Base-by-base conservation (phyloP, 371 early-diverging fungal species). In the Encephalitozoon cuniculi region DNA sequence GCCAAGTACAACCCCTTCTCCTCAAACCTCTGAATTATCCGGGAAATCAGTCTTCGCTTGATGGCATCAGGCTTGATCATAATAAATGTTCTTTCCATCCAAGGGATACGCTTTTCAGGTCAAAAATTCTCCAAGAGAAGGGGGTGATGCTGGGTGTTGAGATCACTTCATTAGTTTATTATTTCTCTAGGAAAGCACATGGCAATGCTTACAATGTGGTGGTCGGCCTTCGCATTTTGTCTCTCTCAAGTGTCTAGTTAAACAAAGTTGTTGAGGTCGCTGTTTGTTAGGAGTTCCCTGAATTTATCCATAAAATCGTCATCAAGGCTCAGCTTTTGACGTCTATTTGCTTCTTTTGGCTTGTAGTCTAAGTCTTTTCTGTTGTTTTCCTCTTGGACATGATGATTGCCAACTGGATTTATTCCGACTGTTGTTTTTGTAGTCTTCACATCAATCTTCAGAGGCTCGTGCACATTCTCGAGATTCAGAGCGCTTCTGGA, bases 21-120 rank as follows among this genome's bases (percentile, higher is more conserved):
- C 80, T 95, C 96, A 86, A 95, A 94, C 74, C 95, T 92, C 86
- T 89, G 88, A 84, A 95, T 90, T 84, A 96, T 91, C 84, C 92
- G 92, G 82, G 94, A 94, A 79, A 95, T 93, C 73, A 96, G 88
- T 82, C 92, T 91, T 71, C 84, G 76, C 43, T 82, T 76, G 4
- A 84, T 78, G 0, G 83, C 86, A 28, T 86, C 86, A 26, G 84
- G 84, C 73, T 86, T 86, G 39, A 86, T 79, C 82, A 86, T 84
- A 12, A 86, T 77, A 64, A 81, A 85, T 46, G 86, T 83, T 82
- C 90, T 87, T 85, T 93, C 92, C 78, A 80, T 71, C 1, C 7
- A 53, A 40, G 75, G 52, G 26, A 72, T 51, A 6, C 21, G 21
- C 18, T 69, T 32, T 69, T 46, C 21, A 1, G 3, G 21, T 3